Evolutionary conservation across 768 basidiomycete species (phyloP), one percentile per base, ranked within the genome.

Genomic region (Suillus hirtellus): DNA sequence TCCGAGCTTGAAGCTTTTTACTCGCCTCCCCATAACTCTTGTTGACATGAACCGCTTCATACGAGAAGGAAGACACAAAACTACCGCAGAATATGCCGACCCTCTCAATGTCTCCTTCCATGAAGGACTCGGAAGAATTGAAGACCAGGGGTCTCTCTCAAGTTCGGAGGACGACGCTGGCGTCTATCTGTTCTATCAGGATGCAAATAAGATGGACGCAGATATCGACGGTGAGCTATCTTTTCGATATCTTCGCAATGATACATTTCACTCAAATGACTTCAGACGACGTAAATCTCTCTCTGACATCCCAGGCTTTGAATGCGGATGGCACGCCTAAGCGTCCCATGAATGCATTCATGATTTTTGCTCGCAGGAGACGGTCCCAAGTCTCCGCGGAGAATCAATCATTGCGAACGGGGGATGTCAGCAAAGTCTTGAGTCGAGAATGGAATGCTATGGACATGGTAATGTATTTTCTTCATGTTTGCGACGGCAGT

Each of bases 271-370:
- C 61, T 68, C 58, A 64, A 46, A 54, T 43, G 38, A 63, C 61
- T 6, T 60, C 64, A 79, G 80, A 79, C 50, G 81, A 82, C 66
- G 66, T 75, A 31, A 76, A 80, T 66, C 66, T 71, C 55, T 77
- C 87, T 2, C 75, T 93, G 72, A 93, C 87, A 21, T 85, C 85
- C 4, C 92, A 94, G 75, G 87, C 90, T 15, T 82, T 94, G 63
- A 95, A 95, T 73, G 82, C 90, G 1, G 92, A 95, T 68, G 92
- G 92, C 34, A 93, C 92, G 54, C 92, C 92, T 31, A 93, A 93
- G 73, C 87, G 92, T 14, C 92, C 92, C 40, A 94, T 95, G 92
- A 95, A 95, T 74, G 92, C 92, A 24, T 95, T 95, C 79, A 94
- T 95, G 92, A 94, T 95, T 64, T 95, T 93, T 69, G 92, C 93